Percentiles rank a stretch among this genome's conserved stretches.
These are phyloP conservation scores for Metschnikowia borealis DNA, from an alignment of 805 yeast species.

Conservation along the genomic window DNA sequence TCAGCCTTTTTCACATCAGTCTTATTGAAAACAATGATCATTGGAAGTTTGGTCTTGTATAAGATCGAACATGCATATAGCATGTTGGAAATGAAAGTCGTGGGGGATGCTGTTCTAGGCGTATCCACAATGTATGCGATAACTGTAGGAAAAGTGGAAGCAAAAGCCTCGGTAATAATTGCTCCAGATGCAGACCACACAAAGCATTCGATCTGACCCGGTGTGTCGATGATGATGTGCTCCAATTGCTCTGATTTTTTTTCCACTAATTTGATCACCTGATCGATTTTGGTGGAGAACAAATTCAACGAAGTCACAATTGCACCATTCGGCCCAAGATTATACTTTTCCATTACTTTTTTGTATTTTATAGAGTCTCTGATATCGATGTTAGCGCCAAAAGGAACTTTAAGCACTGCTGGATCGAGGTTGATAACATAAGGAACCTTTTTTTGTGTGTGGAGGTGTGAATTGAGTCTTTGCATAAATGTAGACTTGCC, in stretches of 20 bases:
- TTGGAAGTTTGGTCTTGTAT: conserved; percentile 93
- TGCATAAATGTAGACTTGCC: conserved; percentile 99
- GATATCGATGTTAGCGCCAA: conserved; percentile 90
- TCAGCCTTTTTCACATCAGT: conserved; percentile 82
- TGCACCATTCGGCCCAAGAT: conserved; percentile 97
- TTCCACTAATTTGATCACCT: conserved; percentile 81
- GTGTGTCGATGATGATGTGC: conserved; percentile 90
- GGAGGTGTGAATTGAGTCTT: conserved; percentile 84
- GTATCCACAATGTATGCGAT: conserved; percentile 96
- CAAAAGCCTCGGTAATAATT: conserved; percentile 93
- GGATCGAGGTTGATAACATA: conserved; percentile 95
- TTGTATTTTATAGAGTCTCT: conserved; percentile 94
- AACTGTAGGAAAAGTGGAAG: conserved; percentile 92
- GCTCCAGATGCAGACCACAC: conserved; percentile 98
- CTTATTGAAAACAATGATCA: conserved; percentile 94
- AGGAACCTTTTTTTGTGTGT: conserved; percentile 68
- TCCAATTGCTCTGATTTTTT: conserved; percentile 56
- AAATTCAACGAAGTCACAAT: conserved; percentile 91
- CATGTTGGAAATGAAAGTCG: conserved; percentile 98
- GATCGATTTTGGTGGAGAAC: conserved; percentile 94
- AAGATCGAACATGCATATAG: conserved; percentile 95
- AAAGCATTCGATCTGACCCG: conserved; percentile 98
- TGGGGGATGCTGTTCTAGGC: conserved; percentile 89
- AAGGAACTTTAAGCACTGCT: conserved; percentile 92
- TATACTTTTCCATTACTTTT: conserved; percentile 94